Evolutionary conservation across 106 monocot genomes (phyloP).

Genomic region (Acorus gramineus): DNA sequence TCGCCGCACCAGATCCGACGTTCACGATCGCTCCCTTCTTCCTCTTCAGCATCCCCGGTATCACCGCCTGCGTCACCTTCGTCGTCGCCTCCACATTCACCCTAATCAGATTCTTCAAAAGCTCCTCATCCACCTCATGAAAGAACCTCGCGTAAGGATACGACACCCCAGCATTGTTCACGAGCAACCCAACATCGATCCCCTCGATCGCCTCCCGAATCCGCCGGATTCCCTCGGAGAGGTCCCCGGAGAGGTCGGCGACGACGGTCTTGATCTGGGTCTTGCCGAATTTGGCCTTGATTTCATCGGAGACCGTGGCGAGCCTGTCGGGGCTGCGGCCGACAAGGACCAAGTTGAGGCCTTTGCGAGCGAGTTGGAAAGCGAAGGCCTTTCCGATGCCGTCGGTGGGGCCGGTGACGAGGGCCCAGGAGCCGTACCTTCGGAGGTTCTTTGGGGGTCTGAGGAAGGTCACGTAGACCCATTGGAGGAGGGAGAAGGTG

Average conservation of each 20-base stretch:
- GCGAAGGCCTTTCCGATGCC: constrained; percentile 76
- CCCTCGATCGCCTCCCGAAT: constrained; percentile 44
- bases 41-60: constrained; percentile 74
- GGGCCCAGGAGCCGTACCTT: constrained; percentile 73
- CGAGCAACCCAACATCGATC: constrained; percentile 70
- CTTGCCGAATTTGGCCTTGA: constrained; percentile 23
- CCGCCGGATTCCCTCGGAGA: constrained; percentile 31
- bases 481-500: constrained; percentile 27
- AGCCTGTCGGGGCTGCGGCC: constrained; percentile 79
- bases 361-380: constrained; percentile 57
- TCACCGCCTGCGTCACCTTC: constrained; percentile 65
- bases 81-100: constrained; percentile 85
- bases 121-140: constrained; percentile 82
- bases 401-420: constrained; percentile 83
- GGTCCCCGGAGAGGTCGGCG: constrained; percentile 58
- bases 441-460: constrained; percentile 54
- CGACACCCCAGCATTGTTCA: constrained; percentile 85
- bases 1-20: constrained; percentile 76
- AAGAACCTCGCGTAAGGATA: constrained; percentile 83
- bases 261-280: constrained; percentile 38
- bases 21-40: constrained; percentile 78
- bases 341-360: constrained; percentile 67
- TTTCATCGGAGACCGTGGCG: constrained; percentile 22
- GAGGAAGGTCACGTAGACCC: constrained; percentile 67
- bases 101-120: constrained; percentile 51